These are phyloP conservation scores for Candida tammaniensis DNA, from an alignment of 805 yeast genomes.

Conservation along the genomic window DNA sequence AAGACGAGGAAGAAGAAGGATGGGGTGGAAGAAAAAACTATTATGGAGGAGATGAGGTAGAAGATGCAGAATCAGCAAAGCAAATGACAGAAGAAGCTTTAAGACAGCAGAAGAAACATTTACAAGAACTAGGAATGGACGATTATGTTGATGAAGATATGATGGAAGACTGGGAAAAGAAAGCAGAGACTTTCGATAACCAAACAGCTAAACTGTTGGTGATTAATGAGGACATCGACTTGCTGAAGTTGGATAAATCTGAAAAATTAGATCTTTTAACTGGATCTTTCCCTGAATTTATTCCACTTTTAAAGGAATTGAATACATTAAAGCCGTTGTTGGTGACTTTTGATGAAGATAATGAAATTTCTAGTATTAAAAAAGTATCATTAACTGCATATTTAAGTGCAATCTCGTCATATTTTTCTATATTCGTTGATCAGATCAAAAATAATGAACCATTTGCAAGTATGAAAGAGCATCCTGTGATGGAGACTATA, in stretches of 20 bases:
- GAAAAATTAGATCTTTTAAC: constrained; percentile 55
- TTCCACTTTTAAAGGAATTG: constrained; percentile 70
- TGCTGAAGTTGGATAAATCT: constrained; percentile 43
- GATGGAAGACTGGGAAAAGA: constrained; percentile 74
- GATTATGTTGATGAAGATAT: constrained; percentile 66
- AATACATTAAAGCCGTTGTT: constrained; percentile 19
- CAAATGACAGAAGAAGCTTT: constrained; percentile 85
- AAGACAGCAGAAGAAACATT: constrained; percentile 71
- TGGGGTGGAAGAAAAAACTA: constrained; percentile 48
- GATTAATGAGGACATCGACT: constrained; percentile 33
- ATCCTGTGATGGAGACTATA: constrained; percentile 85
- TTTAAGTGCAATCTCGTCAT: constrained; percentile 72
- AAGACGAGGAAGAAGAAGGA: constrained; percentile 29
- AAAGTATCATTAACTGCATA: constrained; percentile 73
- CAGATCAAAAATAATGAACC: constrained; percentile 52
- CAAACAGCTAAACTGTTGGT: constrained; percentile 20
- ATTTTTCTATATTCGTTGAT: constrained; percentile 70
- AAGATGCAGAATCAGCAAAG: constrained; percentile 73
- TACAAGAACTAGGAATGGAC: constrained; percentile 70
- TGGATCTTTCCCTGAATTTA: constrained; percentile 76
- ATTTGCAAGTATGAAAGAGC: constrained; percentile 68
- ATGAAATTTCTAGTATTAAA: constrained; percentile 48
- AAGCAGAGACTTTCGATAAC: constrained; percentile 45
- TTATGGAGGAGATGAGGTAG: constrained; percentile 63
- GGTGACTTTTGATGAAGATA: constrained; percentile 16